Conservation (phyloP, 345 rosid species). For the Pistacia integerrima region DNA sequence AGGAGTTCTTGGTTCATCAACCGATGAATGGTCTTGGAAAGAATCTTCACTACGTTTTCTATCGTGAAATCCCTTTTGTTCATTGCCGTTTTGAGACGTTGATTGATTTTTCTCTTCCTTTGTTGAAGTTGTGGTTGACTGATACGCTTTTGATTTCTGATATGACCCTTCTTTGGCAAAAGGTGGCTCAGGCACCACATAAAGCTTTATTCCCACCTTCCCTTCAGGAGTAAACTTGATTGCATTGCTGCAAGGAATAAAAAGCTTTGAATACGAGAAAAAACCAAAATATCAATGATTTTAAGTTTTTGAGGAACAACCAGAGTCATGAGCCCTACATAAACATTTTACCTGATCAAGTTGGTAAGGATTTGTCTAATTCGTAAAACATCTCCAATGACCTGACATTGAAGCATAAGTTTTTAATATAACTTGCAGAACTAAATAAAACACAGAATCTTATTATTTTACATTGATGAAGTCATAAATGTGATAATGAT, state of each 20-base stretch:
- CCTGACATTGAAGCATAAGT: constrained; percentile 42
- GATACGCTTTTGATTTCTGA: constrained; percentile 31
- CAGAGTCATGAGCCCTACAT: background rate
- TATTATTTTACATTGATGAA: background rate
- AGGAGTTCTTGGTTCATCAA: constrained; percentile 34
- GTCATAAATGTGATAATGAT: background rate
- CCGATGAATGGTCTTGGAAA: constrained; percentile 16
- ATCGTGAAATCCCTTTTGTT: constrained; percentile 27
- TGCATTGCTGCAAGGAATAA: constrained; percentile 65
- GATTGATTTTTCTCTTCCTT: constrained; percentile 36
- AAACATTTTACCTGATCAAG: constrained; percentile 68
- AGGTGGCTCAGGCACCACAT: constrained; percentile 69
- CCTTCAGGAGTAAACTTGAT: constrained; percentile 97
- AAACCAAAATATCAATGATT: background rate
- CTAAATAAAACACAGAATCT: background rate
- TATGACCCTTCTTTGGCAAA: constrained; percentile 42
- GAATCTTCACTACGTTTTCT: constrained; percentile 19
- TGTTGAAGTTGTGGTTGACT: constrained; percentile 22
- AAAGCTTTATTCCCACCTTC: constrained; percentile 78
- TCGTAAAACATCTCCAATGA: constrained; percentile 92
- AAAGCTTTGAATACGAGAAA: background rate
- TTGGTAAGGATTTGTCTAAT: constrained; percentile 96
- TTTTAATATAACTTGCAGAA: background rate
- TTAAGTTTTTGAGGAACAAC: too few species aligned
- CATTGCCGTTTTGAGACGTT: constrained; percentile 27